Evolutionary conservation across 2,329 filamentous ascomycete species (phyloP), one percentile per base, ranked within the genome.

Genomic region (Ascomycota sp.): DNA sequence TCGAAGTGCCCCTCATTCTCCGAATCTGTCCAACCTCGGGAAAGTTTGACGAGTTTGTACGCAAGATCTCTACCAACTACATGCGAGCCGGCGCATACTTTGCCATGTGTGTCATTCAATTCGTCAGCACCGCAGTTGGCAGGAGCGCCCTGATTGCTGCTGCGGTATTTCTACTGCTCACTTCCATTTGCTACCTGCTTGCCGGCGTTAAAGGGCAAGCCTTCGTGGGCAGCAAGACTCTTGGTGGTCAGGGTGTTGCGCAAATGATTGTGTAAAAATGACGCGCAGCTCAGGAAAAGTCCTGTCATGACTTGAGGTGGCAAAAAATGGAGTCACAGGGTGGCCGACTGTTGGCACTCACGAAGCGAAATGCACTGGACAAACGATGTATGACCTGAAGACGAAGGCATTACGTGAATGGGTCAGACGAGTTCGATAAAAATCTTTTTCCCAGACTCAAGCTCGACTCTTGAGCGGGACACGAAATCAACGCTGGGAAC

Each of bases 201-300:
- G 82, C 82, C 10, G 82, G 66, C 25, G 36, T 86, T 52, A 86
- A 81, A 63, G 76, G 78, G 35, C 81, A 91, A 57, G 76, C 70
- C 23, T 91, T 91, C 54, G 72, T 83, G 40, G 79, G 79, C 36
- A 94, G 85, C 65, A 95, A 95, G 70, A 95, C 86, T 11, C 65
- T 98, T 31, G 89, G 89, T 40, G 89, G 89, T 31, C 76, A 81
- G 41, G 86, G 86, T 30, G 78, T 94, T 41, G 89, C 83, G 37
- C 85, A 94, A 62, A 94, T 95, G 86, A 94, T 95, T 56, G 83
- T 95, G 47, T 92, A 63, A 59, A 42, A n/a, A n/a, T n/a, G n/a
- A n/a, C n/a, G n/a, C n/a, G n/a, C n/a, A n/a, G n/a, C n/a, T n/a
- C n/a, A n/a, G n/a, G n/a, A n/a, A n/a, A n/a, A n/a, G n/a, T n/a